Base-by-base conservation (phyloP, 2,329 filamentous ascomycete species). In the Exophiala sp. region DNA sequence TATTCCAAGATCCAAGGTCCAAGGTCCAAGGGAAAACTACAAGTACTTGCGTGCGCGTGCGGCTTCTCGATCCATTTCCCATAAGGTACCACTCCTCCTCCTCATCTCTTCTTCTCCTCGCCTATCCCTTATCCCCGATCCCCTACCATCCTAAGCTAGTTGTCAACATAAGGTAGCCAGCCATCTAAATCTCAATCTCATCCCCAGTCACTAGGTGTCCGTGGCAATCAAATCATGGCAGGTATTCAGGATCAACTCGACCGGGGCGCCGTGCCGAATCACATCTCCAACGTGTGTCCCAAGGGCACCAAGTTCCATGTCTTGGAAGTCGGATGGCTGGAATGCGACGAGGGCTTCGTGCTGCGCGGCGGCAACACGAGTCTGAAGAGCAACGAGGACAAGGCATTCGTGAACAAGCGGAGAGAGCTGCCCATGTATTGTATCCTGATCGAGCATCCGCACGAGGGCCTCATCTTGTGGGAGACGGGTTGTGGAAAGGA, bases 401-500 rank as follows among this genome's bases (percentile, higher is more conserved):
- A 55, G 24, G 50, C 49, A 11, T 60, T 60, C 37, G 52, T 97
- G 56, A 88, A 88, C n/a, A 90, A 95, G 66, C 79, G 93, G 50
- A 79, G 91, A 46, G 87, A 85, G 54, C 73, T 80, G 6, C 86
- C 86, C 1, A 82, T 95, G 64, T 91, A 96, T 64, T 59, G 54
- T 39, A 52, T 59, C 32, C 46, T 60, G 34, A 53, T 60, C 43
- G 54, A 60, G 24, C 56, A 60, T 39, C 58, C 58, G 11, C 56
- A 60, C 41, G 58, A 59, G 50, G 58, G 58, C 32, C 58, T 60
- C 35, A 59, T 60, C 27, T 42, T 60, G 43, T 60, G 56, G 56
- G 58, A 60, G 37, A 60, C 58, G 1, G 58, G 58, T n/a, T 58
- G 54, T 45, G 56, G 56, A 10, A 59, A 60, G 37, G 58, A 60